Percentiles rank a stretch among this genome's conserved stretches.
Conservation (phyloP, 306 rosid genomes). For the Citrullus amarus region DNA sequence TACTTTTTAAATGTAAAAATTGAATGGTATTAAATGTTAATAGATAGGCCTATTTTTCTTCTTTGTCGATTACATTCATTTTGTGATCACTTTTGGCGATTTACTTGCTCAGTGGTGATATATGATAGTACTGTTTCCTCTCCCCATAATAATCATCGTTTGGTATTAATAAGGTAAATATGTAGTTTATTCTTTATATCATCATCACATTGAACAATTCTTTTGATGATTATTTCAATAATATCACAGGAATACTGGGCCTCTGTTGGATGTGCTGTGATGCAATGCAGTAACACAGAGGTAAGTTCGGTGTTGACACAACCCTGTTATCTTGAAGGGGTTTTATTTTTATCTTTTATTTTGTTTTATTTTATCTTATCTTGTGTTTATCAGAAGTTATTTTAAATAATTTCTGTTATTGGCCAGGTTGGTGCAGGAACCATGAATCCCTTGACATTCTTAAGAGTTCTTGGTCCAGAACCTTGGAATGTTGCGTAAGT, state of each 20-base stretch:
- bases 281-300: constrained; percentile 99
- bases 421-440: constrained; percentile 98
- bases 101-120: background rate
- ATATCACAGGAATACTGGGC: constrained; percentile 87
- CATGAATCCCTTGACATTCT: constrained; percentile 92
- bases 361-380: background rate
- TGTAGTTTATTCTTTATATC: background rate
- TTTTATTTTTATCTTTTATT: too few relatives aligned
- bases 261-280: constrained; percentile 90
- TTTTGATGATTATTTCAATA: background rate
- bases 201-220: background rate
- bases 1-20: background rate
- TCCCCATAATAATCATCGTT: background rate
- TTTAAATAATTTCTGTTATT: constrained; percentile 2
- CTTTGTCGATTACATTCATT: background rate
- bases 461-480: constrained; percentile 98
- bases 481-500: constrained; percentile 99
- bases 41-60: background rate
- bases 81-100: background rate
- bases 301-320: constrained; percentile 19
- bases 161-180: background rate
- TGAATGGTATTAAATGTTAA: background rate
- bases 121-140: background rate
- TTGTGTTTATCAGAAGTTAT: background rate
- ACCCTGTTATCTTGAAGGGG: background rate